Base-by-base conservation (phyloP, 108 stramenopile genomes). In the Skeletonema grethae region DNA sequence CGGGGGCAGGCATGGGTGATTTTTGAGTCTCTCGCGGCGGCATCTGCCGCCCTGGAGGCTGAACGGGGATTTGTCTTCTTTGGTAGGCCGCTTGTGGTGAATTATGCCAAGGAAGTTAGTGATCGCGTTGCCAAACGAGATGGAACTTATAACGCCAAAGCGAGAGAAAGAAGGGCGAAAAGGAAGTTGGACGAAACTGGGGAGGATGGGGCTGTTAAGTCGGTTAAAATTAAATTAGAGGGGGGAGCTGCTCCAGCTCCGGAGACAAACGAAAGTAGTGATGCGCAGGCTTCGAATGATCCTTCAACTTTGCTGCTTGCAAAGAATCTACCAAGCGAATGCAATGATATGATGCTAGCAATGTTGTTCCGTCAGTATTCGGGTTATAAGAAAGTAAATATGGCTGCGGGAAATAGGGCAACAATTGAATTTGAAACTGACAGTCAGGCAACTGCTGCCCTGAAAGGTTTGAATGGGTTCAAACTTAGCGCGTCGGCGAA, bases 1-100 rank as follows among this genome's bases (percentile, higher is more conserved):
- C 76, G 92, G 16, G 98, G 97, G 46, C 96, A 97, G 75, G 94
- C 95, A 1, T 99, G 92, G 91, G 89, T 99, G 22, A 87, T 97
- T 20, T 96, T 96, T 67, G 95, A 96, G 46, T 84, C 93, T 57
- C 83, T 93, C n/a, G 64, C 87, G 36, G 74, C 95, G 4, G 96
- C 98, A 34, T 94, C 97, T 2, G 92, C 89, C 13, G 97, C 97
- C 9, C 61, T 97, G 25, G 83, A 90, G 29, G 86, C 88, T 36
- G 95, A 96, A 82, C 85, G 96, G 61, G 93, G 94, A 39, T 97
- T 97, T 77, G 77, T 84, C 6, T 96, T 99, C 77, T 97, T 94
- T 72, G 97, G 86, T 11, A 91, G 96, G 75, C 90, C 90, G 55
- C 70, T 99, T 57, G 81, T 82, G 61, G 76, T 97, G 29, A 76